A percentile compares a stretch with the other conserved stretches of the same genome.
These are phyloP conservation scores for Xylaria hypoxylon DNA, from an alignment of 2,329 filamentous ascomycete species.

Conservation along the genomic window DNA sequence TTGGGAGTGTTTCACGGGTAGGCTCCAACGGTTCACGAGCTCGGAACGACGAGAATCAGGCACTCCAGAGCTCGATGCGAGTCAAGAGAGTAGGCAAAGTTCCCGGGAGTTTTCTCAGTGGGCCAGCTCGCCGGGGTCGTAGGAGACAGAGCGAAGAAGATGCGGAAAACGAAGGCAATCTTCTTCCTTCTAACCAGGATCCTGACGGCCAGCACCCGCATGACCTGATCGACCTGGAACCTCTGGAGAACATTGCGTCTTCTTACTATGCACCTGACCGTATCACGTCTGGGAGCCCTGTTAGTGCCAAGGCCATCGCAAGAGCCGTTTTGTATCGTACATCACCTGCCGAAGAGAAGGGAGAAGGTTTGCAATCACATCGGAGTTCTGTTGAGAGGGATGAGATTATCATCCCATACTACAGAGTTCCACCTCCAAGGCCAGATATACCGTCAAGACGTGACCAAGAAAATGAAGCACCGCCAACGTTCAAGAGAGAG, in stretches of 20 bases:
- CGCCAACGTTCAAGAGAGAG: constrained; percentile 73
- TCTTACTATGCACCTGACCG: constrained; percentile 63
- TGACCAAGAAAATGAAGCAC: constrained; percentile 88
- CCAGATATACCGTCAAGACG: constrained; percentile 70
- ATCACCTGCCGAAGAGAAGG: constrained; percentile 51
- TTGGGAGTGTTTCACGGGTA: constrained; percentile 66
- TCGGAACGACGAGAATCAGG: constrained; percentile 71
- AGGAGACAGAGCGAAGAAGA: constrained; percentile 76
- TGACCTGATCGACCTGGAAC: constrained; percentile 53
- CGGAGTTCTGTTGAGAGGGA: constrained; percentile 51
- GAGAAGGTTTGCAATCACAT: constrained; percentile 44
- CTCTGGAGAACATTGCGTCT: constrained; percentile 53
- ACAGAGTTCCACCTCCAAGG: constrained; percentile 67
- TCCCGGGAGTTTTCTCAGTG: constrained; percentile 81
- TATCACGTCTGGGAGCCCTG: constrained; percentile 69
- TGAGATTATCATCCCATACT: constrained; percentile 63
- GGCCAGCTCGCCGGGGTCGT: constrained; percentile 80
- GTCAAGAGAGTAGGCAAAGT: constrained; percentile 81
- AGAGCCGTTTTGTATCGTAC: constrained; percentile 58
- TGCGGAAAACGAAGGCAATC: constrained; percentile 60
- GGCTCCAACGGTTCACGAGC: constrained; percentile 62
- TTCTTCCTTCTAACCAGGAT: constrained; percentile 56
- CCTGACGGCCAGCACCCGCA: constrained; percentile 55
- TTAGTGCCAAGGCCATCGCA: constrained; percentile 60
- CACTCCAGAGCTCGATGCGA: constrained; percentile 78